These are phyloP conservation scores for Podospora didyma DNA, from an alignment of 495 filamentous ascomycete genomes.

Conservation along the genomic window DNA sequence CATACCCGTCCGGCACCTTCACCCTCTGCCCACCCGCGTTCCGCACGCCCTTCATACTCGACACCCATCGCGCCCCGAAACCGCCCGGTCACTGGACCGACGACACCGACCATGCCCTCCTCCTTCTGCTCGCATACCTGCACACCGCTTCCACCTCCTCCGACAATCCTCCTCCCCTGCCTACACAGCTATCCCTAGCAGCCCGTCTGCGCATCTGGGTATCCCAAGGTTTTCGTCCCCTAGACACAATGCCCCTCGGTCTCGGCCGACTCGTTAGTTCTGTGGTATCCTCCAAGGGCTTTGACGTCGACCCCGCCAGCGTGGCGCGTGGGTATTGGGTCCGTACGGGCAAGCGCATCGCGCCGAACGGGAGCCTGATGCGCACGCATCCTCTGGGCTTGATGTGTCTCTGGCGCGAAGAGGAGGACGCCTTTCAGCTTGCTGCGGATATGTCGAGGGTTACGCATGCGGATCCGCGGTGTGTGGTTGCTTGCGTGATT, in stretches of 20 bases:
- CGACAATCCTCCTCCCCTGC: background rate
- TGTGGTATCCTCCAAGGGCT: constrained; percentile 28
- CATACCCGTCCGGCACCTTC: constrained; percentile 34
- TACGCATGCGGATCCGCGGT: constrained; percentile 46
- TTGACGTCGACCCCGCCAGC: constrained; percentile 24
- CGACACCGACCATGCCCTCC: constrained; percentile 47
- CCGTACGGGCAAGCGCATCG: constrained; percentile 23
- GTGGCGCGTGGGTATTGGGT: constrained; percentile 35
- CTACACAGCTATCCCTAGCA: constrained; percentile 31
- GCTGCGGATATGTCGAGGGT: constrained; percentile 26
- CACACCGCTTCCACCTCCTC: constrained; percentile 22
- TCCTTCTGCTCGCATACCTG: constrained; percentile 40
- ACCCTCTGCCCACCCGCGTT: constrained; percentile 18
- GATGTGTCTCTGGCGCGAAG: constrained; percentile 27
- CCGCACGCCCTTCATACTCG: constrained; percentile 30
- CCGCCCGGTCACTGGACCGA: constrained; percentile 44
- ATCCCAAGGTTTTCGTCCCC: constrained; percentile 32
- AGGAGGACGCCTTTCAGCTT: constrained; percentile 29
- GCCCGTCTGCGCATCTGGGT: constrained; percentile 38
- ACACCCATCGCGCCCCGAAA: constrained; percentile 37
- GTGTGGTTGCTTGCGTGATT: constrained; percentile 41
- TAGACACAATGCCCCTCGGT: constrained; percentile 39
- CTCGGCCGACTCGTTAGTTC: constrained; percentile 35
- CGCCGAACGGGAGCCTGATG: constrained; percentile 49
- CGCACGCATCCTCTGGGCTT: constrained; percentile 42